Conservation (phyloP, 345 rosid species). For the Trapa incisa region DNA sequence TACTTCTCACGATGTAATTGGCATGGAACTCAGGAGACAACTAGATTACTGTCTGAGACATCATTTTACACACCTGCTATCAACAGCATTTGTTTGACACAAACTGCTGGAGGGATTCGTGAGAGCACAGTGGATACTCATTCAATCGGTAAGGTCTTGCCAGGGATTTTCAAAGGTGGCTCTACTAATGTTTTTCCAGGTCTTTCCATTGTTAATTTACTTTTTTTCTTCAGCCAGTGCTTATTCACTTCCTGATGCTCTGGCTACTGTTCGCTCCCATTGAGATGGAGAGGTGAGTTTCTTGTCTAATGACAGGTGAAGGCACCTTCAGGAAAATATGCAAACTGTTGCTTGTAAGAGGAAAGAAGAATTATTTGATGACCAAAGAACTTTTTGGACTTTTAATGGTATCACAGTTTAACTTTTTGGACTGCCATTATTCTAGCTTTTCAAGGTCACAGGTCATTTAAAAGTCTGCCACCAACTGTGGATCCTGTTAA, state of each 20-base stretch:
- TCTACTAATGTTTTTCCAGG: slow-evolving; percentile 14
- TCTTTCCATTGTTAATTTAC: slow-evolving; percentile 14
- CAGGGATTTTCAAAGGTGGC: slow-evolving; percentile 4
- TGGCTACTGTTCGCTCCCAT: slow-evolving; percentile 22
- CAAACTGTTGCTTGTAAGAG: slow-evolving; percentile 13
- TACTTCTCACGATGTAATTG: slow-evolving; percentile 21
- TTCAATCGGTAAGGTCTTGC: not conserved
- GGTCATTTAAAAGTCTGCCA: not conserved
- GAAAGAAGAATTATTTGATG: slow-evolving; percentile 12
- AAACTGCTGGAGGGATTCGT: slow-evolving; percentile 9
- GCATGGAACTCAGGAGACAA: slow-evolving; percentile 13
- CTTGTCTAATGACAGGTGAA: slow-evolving; percentile 9
- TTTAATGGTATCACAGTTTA: slow-evolving; percentile 4
- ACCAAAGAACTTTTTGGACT: slow-evolving; percentile 11
- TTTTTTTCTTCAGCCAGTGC: slow-evolving; percentile 15
- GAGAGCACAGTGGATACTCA: slow-evolving; percentile 12
- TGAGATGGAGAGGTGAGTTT: slow-evolving; percentile 22
- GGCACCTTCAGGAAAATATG: slow-evolving; percentile 12
- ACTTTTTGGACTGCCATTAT: not conserved
- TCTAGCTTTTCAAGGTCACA: not conserved
- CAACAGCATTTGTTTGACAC: slow-evolving; percentile 11
- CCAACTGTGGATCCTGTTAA: slow-evolving; percentile 4
- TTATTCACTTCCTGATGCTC: slow-evolving; percentile 12
- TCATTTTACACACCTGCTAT: slow-evolving; percentile 13
- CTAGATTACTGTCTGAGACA: slow-evolving; percentile 15